Evolutionary conservation across 192 early-diverging fungal genomes (phyloP), one percentile per base, ranked within the genome.

Genomic region (Umbelopsis sp.): DNA sequence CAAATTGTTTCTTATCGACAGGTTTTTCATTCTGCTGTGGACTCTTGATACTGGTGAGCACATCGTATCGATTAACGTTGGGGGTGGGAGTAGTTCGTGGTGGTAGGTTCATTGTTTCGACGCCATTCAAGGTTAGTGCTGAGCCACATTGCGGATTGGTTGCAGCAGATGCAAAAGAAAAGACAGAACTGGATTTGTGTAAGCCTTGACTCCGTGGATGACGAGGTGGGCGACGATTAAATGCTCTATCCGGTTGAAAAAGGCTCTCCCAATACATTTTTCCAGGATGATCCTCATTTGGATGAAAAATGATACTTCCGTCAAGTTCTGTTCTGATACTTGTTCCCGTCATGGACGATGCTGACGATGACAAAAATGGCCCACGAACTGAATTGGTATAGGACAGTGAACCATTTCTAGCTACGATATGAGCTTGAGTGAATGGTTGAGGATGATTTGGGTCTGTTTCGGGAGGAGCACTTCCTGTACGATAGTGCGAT

Each of bases 221-320:
- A 17, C 56, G 9, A 34, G 31, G 31, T 34, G 31, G 56, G 17
- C 56, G 56, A 36, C 56, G 56, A 20, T n/a, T 34, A n/a, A 17
- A 32, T 32, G 56, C 12, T n/a, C 56, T 62, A 34, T 62, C 56
- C 17, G 56, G 56, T 32, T 62, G 56, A 62, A 62, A 62, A 17
- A 62, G 34, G 10, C 56, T n/a, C 34, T 62, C 56, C 56, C 56
- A 62, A 20, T 62, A 62, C 31, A 22, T 62, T 34, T 34, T 62
- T 62, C 56, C 56, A 2, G 56, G 26, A 62, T 62, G 56, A 8
- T 62, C 56, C 12, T 62, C 56, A 34, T 62, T 31, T 17, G 56
- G 56, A 31, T 62, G 56, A 62, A 62, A 62, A n/a, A 62, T 62
- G 26, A 34, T 31, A 34, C 56, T 62, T 8, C 56, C 56, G n/a